Conservation (phyloP, 352 stramenopile genomes). For the Hyphochytrium catenoides region DNA sequence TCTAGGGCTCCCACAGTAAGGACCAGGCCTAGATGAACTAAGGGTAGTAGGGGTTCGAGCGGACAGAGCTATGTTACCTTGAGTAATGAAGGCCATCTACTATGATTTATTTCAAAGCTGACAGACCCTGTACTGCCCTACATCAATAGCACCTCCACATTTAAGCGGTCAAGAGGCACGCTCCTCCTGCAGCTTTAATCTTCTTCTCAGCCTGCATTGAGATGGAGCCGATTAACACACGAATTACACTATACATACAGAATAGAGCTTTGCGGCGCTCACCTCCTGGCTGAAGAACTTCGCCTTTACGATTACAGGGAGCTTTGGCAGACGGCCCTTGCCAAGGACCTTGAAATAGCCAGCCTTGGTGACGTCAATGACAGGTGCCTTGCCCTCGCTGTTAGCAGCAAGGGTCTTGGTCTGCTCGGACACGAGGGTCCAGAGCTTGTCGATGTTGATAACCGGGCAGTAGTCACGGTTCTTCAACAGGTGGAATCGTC, state of each 20-base stretch:
- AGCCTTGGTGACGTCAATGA: constrained; percentile 92
- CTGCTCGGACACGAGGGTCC: constrained; percentile 91
- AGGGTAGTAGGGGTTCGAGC: no score
- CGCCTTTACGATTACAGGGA: constrained; percentile 98
- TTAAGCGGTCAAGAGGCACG: constrained; percentile 94
- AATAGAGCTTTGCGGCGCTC: constrained; percentile 8
- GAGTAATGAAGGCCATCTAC: no score
- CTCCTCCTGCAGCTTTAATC: constrained; percentile 96
- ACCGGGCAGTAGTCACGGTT: constrained; percentile 92
- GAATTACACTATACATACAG: constrained; percentile 4
- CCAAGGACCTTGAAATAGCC: constrained; percentile 99
- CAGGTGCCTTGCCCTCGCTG: constrained; percentile 84
- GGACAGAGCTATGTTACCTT: no score
- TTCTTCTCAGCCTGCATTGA: constrained; percentile 90
- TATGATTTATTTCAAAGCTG: no score
- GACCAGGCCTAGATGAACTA: no score
- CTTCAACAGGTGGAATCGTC: constrained; percentile 92
- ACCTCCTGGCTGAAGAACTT: constrained; percentile 94
- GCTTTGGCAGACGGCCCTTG: constrained; percentile 87
- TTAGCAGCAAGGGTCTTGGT: constrained; percentile 89
- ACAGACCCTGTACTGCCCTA: no score
- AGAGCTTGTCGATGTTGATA: constrained; percentile 98
- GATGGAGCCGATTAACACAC: not conserved
- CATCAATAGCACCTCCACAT: no score
- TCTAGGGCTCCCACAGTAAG: no score